Evolutionary conservation across 2,329 filamentous ascomycete genomes (phyloP).

Genomic region (Triangularia verruculosa): DNA sequence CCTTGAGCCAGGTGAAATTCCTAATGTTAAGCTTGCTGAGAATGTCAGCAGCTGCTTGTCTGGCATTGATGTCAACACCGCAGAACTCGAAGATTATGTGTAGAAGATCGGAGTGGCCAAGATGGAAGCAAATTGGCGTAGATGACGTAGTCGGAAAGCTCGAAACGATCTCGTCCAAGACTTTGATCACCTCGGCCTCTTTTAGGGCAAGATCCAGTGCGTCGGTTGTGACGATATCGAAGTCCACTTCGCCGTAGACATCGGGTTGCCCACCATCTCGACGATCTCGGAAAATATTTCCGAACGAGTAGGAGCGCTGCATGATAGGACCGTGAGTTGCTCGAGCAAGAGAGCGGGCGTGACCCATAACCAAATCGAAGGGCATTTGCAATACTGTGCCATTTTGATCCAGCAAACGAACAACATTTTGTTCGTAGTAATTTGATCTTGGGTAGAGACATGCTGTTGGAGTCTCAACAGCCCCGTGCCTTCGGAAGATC

Average conservation of each 20-base stretch:
- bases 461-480: slow-evolving; percentile 73
- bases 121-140: slow-evolving; percentile 77
- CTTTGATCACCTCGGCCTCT: slow-evolving; percentile 91
- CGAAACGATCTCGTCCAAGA: slow-evolving; percentile 84
- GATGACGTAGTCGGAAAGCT: slow-evolving; percentile 73
- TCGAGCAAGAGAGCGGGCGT: slow-evolving; percentile 80
- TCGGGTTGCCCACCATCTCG: slow-evolving; percentile 76
- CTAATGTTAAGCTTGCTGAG: slow-evolving; percentile 85
- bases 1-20: slow-evolving; percentile 76
- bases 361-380: slow-evolving; percentile 85
- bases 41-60: slow-evolving; percentile 73
- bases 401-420: slow-evolving; percentile 75
- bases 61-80: slow-evolving; percentile 66
- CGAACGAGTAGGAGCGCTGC: slow-evolving; percentile 81
- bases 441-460: slow-evolving; percentile 77
- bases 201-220: slow-evolving; percentile 80
- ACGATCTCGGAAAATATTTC: slow-evolving; percentile 79
- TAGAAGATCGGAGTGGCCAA: slow-evolving; percentile 85
- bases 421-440: slow-evolving; percentile 72
- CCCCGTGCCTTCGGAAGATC: slow-evolving; percentile 87
- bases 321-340: slow-evolving; percentile 58
- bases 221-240: slow-evolving; percentile 87
- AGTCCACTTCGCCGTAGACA: slow-evolving; percentile 86
- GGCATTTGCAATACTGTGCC: slow-evolving; percentile 93
- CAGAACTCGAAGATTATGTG: slow-evolving; percentile 89